phyloP scores from a whole-genome alignment of 2,329 filamentous ascomycete genomes.

The Monilinia aucupariae region DNA sequence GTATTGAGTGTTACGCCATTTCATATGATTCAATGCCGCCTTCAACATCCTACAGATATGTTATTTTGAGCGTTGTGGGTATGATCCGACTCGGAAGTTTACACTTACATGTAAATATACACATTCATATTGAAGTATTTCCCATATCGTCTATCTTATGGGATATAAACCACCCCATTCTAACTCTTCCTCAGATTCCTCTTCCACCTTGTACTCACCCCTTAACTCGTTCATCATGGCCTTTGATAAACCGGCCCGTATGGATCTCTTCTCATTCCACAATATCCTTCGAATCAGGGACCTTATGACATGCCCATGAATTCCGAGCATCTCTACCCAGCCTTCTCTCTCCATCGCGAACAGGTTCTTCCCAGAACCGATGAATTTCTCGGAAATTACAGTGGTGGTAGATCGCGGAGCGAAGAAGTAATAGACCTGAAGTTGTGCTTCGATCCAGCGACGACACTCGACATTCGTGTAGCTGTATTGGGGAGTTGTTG shows the following conservation, averaged over 20 bases:
- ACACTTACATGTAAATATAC: too few species aligned
- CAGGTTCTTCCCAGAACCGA: neutral
- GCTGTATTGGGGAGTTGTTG: neutral
- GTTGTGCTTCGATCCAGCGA: neutral
- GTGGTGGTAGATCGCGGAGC: neutral
- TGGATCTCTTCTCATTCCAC: neutral
- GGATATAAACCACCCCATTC: conserved; percentile 4
- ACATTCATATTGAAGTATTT: too few species aligned
- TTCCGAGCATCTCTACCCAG: neutral
- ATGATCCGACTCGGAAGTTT: too few species aligned
- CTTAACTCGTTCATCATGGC: neutral
- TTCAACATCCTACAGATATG: too few species aligned
- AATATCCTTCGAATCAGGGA: conserved; percentile 3
- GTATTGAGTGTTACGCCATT: too few species aligned
- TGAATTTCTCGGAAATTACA: neutral
- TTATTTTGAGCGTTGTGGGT: too few species aligned
- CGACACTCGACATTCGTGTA: neutral
- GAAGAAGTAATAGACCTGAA: neutral
- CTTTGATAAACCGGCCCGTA: neutral
- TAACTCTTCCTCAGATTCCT: neutral
- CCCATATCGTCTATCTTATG: neutral
- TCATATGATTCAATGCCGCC: too few species aligned
- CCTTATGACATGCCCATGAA: neutral
- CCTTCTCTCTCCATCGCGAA: neutral
- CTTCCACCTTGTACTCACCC: neutral